Conservation (phyloP, 305 asterid species). For the Rubia occidens region DNA sequence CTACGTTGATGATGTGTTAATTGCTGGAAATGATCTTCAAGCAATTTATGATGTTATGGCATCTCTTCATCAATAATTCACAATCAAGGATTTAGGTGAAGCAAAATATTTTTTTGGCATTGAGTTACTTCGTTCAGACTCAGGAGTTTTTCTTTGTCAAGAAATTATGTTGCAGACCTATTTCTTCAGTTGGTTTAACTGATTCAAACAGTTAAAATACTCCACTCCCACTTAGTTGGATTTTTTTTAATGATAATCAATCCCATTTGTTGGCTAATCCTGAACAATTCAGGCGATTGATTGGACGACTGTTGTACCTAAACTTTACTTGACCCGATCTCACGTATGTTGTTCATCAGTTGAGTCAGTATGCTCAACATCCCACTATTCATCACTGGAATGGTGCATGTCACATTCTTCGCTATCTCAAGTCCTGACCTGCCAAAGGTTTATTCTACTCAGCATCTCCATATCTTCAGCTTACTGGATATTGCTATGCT, state of each 20-base stretch:
- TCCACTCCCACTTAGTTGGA: too few species aligned
- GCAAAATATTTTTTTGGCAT: not conserved
- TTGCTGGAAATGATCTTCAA: not conserved
- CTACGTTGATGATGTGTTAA: not conserved
- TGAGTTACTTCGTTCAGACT: not conserved
- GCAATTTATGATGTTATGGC: not conserved
- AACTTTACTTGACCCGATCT: not conserved
- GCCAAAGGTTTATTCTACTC: not conserved
- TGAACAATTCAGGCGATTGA: not conserved
- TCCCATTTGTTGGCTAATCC: not conserved
- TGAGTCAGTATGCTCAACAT: not conserved
- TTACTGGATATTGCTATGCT: not conserved
- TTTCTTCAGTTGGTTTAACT: too few species aligned
- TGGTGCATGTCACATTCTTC: not conserved
- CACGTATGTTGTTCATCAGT: not conserved
- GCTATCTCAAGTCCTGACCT: too few species aligned
- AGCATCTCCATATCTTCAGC: not conserved
- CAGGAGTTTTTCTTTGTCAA: not conserved
- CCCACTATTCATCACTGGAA: not conserved
- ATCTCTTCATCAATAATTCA: not conserved
- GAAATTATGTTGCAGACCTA: not conserved
- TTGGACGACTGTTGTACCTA: not conserved
- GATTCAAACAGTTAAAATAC: too few species aligned
- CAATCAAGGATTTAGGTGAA: not conserved
- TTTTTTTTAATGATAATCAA: too few species aligned